Conservation (phyloP, 352 stramenopile genomes). For the Pythium biforme region DNA sequence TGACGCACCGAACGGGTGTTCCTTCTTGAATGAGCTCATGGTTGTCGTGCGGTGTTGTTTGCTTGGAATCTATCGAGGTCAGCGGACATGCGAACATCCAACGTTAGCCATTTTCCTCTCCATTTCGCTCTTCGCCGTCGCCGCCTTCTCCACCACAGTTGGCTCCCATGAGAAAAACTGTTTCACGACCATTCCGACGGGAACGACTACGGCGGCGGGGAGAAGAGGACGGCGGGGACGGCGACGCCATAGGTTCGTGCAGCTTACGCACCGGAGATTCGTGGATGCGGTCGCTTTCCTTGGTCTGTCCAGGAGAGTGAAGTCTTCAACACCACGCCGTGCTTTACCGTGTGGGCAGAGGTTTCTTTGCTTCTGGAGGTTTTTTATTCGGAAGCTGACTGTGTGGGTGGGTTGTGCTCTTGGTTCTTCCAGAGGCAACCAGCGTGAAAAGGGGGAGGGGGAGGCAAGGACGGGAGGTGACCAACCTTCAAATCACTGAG, state of each 20-base stretch:
- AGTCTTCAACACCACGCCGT: conserved; percentile 26
- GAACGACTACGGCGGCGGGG: too few species aligned
- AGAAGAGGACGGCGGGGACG: background rate
- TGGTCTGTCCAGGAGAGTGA: conserved; percentile 16
- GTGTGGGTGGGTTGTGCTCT: conserved; percentile 16
- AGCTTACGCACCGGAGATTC: conserved; percentile 17
- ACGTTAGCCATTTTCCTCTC: background rate
- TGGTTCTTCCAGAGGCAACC: conserved; percentile 23
- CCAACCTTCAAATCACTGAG: background rate
- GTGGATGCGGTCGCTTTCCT: conserved; percentile 6
- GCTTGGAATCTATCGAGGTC: conserved; percentile 11
- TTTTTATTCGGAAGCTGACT: conserved; percentile 30
- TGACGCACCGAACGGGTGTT: conserved; percentile 81
- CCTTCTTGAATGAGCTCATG: conserved; percentile 92
- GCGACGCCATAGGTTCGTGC: background rate
- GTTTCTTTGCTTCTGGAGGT: conserved; percentile 27
- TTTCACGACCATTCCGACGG: too few species aligned
- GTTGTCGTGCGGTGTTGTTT: conserved; percentile 12
- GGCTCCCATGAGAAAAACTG: background rate
- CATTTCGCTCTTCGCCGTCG: background rate
- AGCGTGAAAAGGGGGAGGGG: conserved; percentile 1
- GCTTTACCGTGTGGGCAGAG: conserved; percentile 18
- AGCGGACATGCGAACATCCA: background rate
- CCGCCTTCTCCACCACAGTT: background rate
- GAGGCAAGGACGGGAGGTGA: conserved; percentile 20